Evolutionary conservation across 2,329 filamentous ascomycete genomes (phyloP).

Genomic region (Ophidiomyces ophidiicola): DNA sequence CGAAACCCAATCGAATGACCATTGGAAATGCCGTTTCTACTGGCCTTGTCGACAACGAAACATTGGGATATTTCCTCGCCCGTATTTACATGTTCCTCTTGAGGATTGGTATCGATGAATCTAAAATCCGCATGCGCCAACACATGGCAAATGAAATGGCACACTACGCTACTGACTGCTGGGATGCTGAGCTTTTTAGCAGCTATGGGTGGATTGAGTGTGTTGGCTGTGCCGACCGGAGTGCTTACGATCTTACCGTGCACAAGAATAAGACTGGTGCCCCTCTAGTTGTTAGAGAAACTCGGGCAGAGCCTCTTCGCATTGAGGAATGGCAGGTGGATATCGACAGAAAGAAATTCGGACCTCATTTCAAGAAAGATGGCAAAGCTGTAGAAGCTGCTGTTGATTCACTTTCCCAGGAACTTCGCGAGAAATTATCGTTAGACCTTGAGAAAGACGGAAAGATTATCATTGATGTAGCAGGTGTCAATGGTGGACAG

Average conservation of each 20-base stretch:
- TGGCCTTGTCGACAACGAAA: conserved; percentile 88
- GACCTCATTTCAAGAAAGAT: conserved; percentile 90
- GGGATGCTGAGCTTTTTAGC: conserved; percentile 88
- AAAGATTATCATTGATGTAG: conserved; percentile 65
- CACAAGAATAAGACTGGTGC: conserved; percentile 88
- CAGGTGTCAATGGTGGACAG: conserved; percentile 54
- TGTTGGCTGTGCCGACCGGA: conserved; percentile 90
- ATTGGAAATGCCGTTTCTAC: conserved; percentile 77
- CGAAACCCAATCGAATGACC: conserved; percentile 56
- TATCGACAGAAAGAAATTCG: conserved; percentile 90
- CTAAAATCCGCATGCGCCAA: conserved; percentile 89
- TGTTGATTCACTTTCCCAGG: conserved; percentile 62
- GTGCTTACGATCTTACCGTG: conserved; percentile 84
- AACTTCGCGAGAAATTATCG: conserved; percentile 66
- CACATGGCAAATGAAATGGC: conserved; percentile 89
- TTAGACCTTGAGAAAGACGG: conserved; percentile 60
- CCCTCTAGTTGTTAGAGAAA: conserved; percentile 72
- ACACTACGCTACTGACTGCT: conserved; percentile 93
- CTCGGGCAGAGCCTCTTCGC: conserved; percentile 60
- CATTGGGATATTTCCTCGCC: conserved; percentile 91
- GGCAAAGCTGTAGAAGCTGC: conserved; percentile 73
- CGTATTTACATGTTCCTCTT: conserved; percentile 83
- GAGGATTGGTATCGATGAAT: conserved; percentile 74
- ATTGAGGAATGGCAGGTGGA: conserved; percentile 82
- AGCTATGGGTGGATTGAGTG: conserved; percentile 97